phyloP scores from a whole-genome alignment of 768 basidiomycete genomes.

The Mycena rebaudengoi region DNA sequence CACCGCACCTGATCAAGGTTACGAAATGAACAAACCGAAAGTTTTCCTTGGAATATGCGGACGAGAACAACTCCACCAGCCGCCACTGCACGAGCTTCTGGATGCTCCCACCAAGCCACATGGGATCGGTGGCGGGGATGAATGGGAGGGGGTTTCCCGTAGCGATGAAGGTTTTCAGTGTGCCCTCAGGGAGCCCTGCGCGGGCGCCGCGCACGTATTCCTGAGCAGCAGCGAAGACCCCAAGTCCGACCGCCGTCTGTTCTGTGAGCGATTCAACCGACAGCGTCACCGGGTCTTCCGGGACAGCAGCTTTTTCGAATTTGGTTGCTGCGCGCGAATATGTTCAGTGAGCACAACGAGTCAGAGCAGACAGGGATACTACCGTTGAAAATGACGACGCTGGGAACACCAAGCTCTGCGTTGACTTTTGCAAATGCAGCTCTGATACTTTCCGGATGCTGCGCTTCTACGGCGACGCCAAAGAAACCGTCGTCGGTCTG shows the following conservation, averaged over 20 bases:
- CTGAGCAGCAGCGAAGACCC: conserved; percentile 35
- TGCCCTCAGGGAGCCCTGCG: conserved; percentile 14
- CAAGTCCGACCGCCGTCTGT: conserved; percentile 18
- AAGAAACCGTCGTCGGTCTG: conserved; percentile 31
- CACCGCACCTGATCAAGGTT: background rate
- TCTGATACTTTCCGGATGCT: conserved; percentile 38
- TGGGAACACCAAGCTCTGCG: conserved; percentile 49
- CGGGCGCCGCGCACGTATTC: conserved; percentile 38
- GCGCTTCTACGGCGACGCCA: conserved; percentile 48
- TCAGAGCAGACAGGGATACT: conserved; percentile 16
- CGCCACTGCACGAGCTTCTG: conserved; percentile 36
- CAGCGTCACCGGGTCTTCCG: conserved; percentile 33
- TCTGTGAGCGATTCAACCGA: conserved; percentile 31
- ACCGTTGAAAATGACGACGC: conserved; percentile 59
- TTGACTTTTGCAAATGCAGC: conserved; percentile 47
- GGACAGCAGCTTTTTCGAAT: too few relatives aligned
- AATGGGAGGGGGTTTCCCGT: conserved; percentile 42
- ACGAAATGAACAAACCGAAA: conserved; percentile 22
- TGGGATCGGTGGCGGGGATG: conserved; percentile 9
- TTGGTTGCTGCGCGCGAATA: too few relatives aligned
- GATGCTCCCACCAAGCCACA: conserved; percentile 26
- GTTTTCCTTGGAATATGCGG: conserved; percentile 30
- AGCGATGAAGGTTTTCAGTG: conserved; percentile 40
- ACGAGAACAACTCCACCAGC: conserved; percentile 31
- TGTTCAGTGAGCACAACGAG: background rate